Percentiles rank a stretch among this genome's conserved stretches.
phyloP scores from a whole-genome alignment of 2,329 filamentous ascomycete species.

The Colletotrichum filicis region DNA sequence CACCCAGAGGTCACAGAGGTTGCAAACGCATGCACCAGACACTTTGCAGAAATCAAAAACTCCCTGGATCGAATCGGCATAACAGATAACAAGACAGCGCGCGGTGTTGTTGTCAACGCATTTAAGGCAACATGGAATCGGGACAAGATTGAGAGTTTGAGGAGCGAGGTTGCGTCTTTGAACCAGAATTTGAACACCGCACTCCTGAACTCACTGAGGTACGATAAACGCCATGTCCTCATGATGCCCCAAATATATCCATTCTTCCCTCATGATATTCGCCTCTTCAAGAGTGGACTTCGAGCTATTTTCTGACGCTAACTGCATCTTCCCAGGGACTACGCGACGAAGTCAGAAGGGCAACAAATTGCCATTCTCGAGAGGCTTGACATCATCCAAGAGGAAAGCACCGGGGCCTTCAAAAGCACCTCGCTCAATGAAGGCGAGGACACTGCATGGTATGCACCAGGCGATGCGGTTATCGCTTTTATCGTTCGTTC shows the following conservation, averaged over 20 bases:
- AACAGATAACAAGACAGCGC: background rate
- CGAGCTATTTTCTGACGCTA: no score
- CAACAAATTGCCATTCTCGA: background rate
- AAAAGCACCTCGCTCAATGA: no score
- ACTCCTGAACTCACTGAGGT: background rate
- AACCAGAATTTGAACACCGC: background rate
- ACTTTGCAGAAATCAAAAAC: background rate
- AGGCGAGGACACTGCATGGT: background rate
- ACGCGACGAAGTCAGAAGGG: background rate
- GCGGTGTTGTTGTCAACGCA: background rate
- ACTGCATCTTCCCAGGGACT: background rate
- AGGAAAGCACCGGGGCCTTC: background rate
- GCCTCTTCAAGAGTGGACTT: no score
- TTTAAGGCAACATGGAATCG: conserved; percentile 2
- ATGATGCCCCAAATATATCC: background rate
- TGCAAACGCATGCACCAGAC: background rate
- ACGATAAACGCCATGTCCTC: background rate
- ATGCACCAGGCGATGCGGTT: background rate
- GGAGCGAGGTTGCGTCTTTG: background rate
- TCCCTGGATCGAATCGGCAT: background rate
- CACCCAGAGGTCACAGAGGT: background rate
- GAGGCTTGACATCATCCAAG: background rate
- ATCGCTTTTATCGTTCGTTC: background rate
- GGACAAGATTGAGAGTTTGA: background rate
- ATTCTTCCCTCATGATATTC: no score